phyloP scores from a whole-genome alignment of 1,139 yeast genomes.

The Geotrichum candidum region DNA sequence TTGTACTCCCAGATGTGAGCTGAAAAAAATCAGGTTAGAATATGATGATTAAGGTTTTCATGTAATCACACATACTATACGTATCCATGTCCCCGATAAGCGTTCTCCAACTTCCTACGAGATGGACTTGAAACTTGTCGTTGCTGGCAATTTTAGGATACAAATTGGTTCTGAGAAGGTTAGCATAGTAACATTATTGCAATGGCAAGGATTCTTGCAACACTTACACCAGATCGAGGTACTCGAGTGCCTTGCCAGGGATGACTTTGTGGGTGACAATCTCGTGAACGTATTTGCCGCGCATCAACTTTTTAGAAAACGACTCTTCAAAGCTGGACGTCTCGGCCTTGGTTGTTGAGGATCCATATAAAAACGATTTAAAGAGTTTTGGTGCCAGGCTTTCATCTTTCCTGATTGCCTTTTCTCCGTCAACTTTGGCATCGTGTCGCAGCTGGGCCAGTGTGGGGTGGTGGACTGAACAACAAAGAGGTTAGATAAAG shows the following conservation, averaged over 20 bases:
- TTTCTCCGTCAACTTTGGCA: slow-evolving; percentile 15
- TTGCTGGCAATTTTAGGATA: slow-evolving; percentile 36
- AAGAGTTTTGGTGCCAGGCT: slow-evolving; percentile 27
- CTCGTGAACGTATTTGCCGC: slow-evolving; percentile 43
- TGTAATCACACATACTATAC: slow-evolving; percentile 18
- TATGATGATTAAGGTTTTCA: background rate
- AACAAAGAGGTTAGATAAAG: background rate
- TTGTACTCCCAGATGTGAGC: slow-evolving; percentile 42
- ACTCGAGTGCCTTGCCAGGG: slow-evolving; percentile 35
- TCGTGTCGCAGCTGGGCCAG: slow-evolving; percentile 22
- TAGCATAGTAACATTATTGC: background rate
- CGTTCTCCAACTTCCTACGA: slow-evolving; percentile 42
- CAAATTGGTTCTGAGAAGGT: slow-evolving; percentile 22
- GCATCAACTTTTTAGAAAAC: slow-evolving; percentile 35
- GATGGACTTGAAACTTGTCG: slow-evolving; percentile 33
- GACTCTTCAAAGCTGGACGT: slow-evolving; percentile 34
- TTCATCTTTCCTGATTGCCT: background rate
- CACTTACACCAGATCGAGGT: slow-evolving; percentile 32
- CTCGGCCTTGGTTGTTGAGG: slow-evolving; percentile 34
- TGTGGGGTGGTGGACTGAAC: slow-evolving; percentile 12
- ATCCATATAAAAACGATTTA: slow-evolving; percentile 38
- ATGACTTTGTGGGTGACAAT: slow-evolving; percentile 36
- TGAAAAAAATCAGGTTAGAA: background rate
- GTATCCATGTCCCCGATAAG: slow-evolving; percentile 40
- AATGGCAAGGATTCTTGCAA: background rate